Conservation (phyloP, 192 early-diverging fungal species). For the Oehlia diaphana region DNA sequence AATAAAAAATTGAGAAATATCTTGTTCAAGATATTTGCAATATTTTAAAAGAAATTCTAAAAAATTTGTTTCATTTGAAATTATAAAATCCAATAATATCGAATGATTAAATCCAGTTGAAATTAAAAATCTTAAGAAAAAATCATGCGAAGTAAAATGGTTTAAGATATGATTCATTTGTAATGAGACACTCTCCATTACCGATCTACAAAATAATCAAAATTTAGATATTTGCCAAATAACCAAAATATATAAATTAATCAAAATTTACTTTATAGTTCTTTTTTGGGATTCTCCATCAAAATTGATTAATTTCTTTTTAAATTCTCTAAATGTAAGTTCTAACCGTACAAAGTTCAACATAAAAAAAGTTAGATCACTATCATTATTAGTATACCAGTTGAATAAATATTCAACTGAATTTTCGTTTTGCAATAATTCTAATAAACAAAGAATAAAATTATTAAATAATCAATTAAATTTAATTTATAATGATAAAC, state of each 20-base stretch:
- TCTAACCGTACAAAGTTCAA: constrained; percentile 16
- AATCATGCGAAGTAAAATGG: constrained; percentile 24
- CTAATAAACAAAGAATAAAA: neutral
- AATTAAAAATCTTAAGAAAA: constrained; percentile 33
- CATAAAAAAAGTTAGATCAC: constrained; percentile 25
- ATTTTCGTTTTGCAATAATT: neutral
- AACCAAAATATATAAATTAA: neutral
- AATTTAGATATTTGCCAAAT: neutral
- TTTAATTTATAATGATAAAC: neutral
- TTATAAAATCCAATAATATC: constrained; percentile 35
- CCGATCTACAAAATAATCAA: neutral
- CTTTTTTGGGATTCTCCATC: neutral
- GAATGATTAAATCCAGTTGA: constrained; percentile 24
- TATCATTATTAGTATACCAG: constrained; percentile 32
- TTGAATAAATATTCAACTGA: constrained; percentile 15
- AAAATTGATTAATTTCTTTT: neutral
- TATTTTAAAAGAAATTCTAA: constrained; percentile 31
- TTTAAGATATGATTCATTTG: neutral
- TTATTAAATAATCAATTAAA: neutral
- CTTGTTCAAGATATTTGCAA: constrained; percentile 30
- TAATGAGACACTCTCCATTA: neutral
- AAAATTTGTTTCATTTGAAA: constrained; percentile 31
- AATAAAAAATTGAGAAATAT: constrained; percentile 15
- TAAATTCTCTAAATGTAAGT: neutral
- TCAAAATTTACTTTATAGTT: neutral